Evolutionary conservation across 306 rosid species (phyloP), one percentile per base, ranked within the genome.

Genomic region (Crotalaria pallida): DNA sequence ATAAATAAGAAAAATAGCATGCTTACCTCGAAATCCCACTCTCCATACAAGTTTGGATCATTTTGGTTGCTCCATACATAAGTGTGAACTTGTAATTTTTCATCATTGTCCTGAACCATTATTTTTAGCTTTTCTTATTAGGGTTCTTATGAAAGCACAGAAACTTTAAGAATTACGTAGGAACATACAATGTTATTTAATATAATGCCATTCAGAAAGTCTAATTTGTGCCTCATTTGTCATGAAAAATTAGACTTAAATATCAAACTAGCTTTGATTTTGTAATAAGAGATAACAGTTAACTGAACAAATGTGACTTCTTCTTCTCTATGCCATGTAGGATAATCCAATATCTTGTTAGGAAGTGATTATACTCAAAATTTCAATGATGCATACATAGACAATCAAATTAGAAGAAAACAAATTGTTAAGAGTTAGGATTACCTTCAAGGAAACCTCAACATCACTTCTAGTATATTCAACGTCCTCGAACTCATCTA

Each of bases 1-100:
- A 21, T 60, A 43, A 64, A 33, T n/a, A 65, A 31, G 33, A 62
- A 79, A 29, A 41, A 45, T 38, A 10, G 24, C 12, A 41, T 24
- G 65, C 65, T 49, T 62, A 91, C 99, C 96, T 94, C 95, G 75
- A 94, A 88, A 80, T 88, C 84, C 99, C 99, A 94, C 3, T 85
- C 92, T 23, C 88, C 85, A 75, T 88, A 87, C 41, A 94, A 81
- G 63, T 87, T 74, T 27, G 96, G 92, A 84, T 94, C 97, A 58
- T 72, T 85, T 67, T 10, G 80, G 82, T 87, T 66, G 77, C 80
- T 18, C 99, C 99, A 94, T 53, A 94, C 85, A 51, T 94, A 94
- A 21, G 97, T 18, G 10, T 69, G 33, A 64, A 80, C 92, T 41
- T 1, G 59, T 5, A 86, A 61, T 17, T 75, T 85, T 71, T 85